Evolutionary conservation across 164 flowering plant genomes (phyloP).

Genomic region (Stephania cephalantha): DNA sequence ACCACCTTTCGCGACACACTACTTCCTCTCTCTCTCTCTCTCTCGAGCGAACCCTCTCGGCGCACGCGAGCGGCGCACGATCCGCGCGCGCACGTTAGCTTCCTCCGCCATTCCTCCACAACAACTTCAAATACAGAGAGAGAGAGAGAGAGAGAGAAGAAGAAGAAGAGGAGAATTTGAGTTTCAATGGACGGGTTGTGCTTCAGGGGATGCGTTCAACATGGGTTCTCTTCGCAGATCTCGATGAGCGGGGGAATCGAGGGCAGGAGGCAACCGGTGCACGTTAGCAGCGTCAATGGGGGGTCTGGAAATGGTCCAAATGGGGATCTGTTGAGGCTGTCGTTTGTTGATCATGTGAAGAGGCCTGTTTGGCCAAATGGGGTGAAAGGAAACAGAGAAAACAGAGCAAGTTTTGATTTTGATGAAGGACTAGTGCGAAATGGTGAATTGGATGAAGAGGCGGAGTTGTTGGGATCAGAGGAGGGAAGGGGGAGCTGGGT

Average conservation of each 20-base stretch:
- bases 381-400: conserved; percentile 7
- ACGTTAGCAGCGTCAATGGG: conserved; percentile 25
- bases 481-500: conserved; percentile 42
- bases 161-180: not conserved
- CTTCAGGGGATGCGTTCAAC: conserved; percentile 38
- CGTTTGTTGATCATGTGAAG: conserved; percentile 43
- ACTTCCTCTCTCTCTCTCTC: not conserved
- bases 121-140: not conserved
- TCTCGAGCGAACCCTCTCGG: not conserved
- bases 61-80: not conserved
- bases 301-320: conserved; percentile 15
- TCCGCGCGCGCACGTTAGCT: not conserved
- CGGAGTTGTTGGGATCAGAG: not conserved
- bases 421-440: conserved; percentile 25
- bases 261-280: conserved; percentile 22
- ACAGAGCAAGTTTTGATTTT: conserved; percentile 23
- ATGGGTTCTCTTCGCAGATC: conserved; percentile 31
- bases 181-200: conserved; percentile 51
- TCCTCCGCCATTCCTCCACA: not conserved
- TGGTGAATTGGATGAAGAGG: conserved; percentile 4
- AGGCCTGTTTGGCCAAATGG: conserved; percentile 43
- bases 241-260: conserved; percentile 25
- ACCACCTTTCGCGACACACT: not conserved
- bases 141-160: not conserved
- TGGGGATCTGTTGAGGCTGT: conserved; percentile 22